phyloP scores from a whole-genome alignment of 176 grass and related monocot species.

The Dactylis glomerata region DNA sequence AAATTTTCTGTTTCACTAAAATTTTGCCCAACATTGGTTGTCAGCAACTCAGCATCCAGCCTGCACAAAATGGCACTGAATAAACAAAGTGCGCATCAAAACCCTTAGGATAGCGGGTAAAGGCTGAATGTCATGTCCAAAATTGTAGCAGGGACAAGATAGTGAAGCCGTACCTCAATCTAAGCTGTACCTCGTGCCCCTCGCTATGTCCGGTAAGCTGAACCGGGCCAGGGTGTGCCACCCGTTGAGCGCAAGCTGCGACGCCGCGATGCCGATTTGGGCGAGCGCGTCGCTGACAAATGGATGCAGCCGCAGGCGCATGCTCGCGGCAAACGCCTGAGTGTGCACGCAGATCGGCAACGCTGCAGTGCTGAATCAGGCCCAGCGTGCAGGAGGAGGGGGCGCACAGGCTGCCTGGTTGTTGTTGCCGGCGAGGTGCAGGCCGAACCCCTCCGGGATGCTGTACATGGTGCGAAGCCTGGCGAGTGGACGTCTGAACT shows the following conservation, averaged over 20 bases:
- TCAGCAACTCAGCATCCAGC: no score
- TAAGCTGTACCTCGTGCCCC: no score
- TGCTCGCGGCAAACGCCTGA: conserved; percentile 14
- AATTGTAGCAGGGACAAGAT: no score
- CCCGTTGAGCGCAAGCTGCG: conserved; percentile 34
- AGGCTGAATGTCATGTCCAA: no score
- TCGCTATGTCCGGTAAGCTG: no score
- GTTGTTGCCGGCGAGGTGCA: background rate
- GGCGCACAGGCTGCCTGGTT: conserved; percentile 5
- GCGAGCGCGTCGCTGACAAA: conserved; percentile 24
- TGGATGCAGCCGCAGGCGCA: conserved; percentile 38
- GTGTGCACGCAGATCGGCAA: conserved; percentile 32
- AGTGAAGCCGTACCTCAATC: no score
- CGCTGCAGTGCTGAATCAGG: background rate
- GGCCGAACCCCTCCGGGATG: conserved; percentile 32
- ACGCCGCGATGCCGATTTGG: conserved; percentile 31
- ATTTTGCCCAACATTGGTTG: no score
- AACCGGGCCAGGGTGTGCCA: conserved; percentile 31
- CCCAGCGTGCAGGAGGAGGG: background rate
- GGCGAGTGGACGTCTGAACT: no score
- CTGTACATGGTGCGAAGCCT: conserved; percentile 15
- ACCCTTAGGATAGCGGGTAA: no score
- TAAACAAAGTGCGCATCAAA: no score
- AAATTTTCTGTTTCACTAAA: no score
- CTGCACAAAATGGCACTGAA: no score